Evolutionary conservation across 352 stramenopile genomes (phyloP).

Genomic region (Phytophthora chlamydospora): DNA sequence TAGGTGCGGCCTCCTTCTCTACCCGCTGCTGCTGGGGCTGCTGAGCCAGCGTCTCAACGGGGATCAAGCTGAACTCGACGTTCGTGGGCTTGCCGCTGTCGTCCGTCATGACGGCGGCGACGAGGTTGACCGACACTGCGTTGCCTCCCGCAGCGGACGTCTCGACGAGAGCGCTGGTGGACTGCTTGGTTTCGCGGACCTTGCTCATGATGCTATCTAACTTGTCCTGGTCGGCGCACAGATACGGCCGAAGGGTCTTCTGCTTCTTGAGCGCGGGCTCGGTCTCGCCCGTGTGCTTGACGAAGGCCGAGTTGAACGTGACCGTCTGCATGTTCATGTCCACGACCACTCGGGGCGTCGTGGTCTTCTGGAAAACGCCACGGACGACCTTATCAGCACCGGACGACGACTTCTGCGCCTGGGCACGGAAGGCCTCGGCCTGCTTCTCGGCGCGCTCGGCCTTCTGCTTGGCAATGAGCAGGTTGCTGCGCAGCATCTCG

Average conservation of each 20-base stretch:
- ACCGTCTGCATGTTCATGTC: constrained; percentile 65
- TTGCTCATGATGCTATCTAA: constrained; percentile 55
- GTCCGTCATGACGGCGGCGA: constrained; percentile 60
- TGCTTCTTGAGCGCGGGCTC: constrained; percentile 66
- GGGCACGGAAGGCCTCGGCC: constrained; percentile 50
- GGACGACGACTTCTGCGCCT: constrained; percentile 41
- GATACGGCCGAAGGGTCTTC: constrained; percentile 52
- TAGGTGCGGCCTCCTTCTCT: neutral
- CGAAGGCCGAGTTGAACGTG: constrained; percentile 67
- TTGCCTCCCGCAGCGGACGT: constrained; percentile 25
- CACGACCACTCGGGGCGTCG: constrained; percentile 61
- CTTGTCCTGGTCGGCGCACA: constrained; percentile 53
- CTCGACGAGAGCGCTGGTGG: constrained; percentile 47
- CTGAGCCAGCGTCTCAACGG: constrained; percentile 30
- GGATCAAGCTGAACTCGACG: constrained; percentile 73
- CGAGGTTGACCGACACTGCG: constrained; percentile 43
- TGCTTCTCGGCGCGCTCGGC: constrained; percentile 60
- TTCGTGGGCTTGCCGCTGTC: constrained; percentile 55
- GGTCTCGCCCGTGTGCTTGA: constrained; percentile 49
- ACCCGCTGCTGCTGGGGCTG: constrained; percentile 6
- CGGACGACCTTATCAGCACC: constrained; percentile 42
- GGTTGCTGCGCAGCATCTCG: constrained; percentile 63
- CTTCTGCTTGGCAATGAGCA: constrained; percentile 67
- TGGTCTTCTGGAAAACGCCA: constrained; percentile 65
- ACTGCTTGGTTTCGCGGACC: constrained; percentile 52